Percentiles rank a stretch among this genome's conserved stretches.
Conservation (phyloP, 2,329 filamentous ascomycete species). For the Sclerotinia nivalis region DNA sequence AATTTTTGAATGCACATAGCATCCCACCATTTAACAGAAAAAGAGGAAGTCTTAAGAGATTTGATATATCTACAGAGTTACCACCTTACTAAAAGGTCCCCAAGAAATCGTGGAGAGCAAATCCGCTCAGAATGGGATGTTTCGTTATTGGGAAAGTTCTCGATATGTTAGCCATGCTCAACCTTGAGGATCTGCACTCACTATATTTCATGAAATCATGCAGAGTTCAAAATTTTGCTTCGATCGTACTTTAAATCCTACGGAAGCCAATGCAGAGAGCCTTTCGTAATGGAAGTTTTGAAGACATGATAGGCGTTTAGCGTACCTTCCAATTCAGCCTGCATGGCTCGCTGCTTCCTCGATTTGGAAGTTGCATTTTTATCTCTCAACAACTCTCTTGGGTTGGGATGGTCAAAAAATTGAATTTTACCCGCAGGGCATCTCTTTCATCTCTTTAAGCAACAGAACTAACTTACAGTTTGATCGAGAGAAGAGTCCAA, state of each 20-base stretch:
- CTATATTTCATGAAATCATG: neutral
- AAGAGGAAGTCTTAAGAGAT: neutral
- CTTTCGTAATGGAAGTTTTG: neutral
- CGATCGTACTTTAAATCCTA: neutral
- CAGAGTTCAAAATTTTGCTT: neutral
- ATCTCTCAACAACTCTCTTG: neutral
- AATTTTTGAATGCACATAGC: neutral
- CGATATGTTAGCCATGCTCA: neutral
- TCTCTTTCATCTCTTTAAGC: neutral
- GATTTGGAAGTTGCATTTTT: neutral
- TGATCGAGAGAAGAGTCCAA: neutral
- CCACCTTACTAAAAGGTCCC: neutral
- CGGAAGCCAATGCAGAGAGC: neutral
- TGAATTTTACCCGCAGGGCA: no score
- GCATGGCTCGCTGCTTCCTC: slow-evolving; percentile 7
- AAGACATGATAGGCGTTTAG: neutral
- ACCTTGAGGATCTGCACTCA: neutral
- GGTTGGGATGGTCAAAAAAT: neutral
- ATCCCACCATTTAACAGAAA: neutral
- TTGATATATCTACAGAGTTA: neutral
- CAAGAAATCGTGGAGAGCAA: neutral
- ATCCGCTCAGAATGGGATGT: neutral
- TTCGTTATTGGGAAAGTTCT: neutral
- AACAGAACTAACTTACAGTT: neutral
- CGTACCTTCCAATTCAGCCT: neutral